Conservation (phyloP, 768 basidiomycete species). For the Leccinellum luteum region DNA sequence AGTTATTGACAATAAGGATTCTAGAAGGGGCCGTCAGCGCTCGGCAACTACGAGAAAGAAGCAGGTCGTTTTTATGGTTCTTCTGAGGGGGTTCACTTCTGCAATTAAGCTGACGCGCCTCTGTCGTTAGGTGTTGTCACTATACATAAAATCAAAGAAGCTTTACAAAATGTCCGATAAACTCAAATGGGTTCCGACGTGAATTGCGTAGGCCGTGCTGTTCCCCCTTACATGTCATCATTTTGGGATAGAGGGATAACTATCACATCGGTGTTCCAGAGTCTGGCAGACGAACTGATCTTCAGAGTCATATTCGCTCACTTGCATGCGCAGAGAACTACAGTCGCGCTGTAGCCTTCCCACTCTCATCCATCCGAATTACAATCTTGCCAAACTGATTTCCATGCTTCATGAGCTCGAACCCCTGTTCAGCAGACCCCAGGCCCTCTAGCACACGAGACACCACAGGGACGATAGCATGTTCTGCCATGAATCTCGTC, state of each 20-base stretch:
- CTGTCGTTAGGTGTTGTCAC: too few relatives aligned
- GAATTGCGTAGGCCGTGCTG: conserved; percentile 7
- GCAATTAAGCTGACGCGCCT: too few relatives aligned
- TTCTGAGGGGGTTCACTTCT: too few relatives aligned
- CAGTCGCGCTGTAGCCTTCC: conserved; percentile 25
- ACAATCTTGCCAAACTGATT: conserved; percentile 77
- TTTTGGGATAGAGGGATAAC: background rate
- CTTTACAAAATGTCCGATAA: too few relatives aligned
- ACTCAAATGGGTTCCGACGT: conserved; percentile 1
- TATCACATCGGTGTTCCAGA: background rate
- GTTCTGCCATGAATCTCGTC: conserved; percentile 63
- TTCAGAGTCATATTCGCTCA: background rate
- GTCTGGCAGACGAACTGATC: background rate
- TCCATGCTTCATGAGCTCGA: conserved; percentile 60
- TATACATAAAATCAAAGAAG: too few relatives aligned
- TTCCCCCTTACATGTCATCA: background rate
- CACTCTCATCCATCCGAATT: conserved; percentile 39
- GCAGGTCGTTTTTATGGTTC: too few relatives aligned
- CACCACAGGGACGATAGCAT: conserved; percentile 68
- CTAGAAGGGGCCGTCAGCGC: too few relatives aligned
- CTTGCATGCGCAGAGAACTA: conserved; percentile 8
- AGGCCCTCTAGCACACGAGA: conserved; percentile 68
- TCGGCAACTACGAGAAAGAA: too few relatives aligned
- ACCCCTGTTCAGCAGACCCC: conserved; percentile 63
- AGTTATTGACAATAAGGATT: too few relatives aligned